Conservation (phyloP, 2,329 filamentous ascomycete genomes). For the Trichoderma simmonsii region DNA sequence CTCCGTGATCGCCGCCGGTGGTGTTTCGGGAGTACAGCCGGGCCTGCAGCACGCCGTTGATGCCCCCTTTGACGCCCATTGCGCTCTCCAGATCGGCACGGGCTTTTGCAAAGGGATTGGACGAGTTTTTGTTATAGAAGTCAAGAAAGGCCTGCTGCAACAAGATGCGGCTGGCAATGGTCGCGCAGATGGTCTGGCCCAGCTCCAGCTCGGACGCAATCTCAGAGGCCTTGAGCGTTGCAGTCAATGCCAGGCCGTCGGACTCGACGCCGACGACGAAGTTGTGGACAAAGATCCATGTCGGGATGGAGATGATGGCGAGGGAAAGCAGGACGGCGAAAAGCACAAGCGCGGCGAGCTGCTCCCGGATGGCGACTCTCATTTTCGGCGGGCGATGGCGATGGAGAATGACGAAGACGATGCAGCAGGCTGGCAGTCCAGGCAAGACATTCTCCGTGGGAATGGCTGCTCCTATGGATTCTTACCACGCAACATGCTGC, state of each 20-base stretch:
- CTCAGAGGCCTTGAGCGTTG: constrained; percentile 81
- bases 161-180: constrained; percentile 65
- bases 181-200: constrained; percentile 69
- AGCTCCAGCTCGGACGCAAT: constrained; percentile 75
- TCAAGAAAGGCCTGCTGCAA: constrained; percentile 51
- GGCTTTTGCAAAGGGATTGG: constrained; percentile 59
- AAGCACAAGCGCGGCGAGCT: constrained; percentile 78
- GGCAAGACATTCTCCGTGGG: constrained; percentile 8
- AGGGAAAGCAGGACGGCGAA: constrained; percentile 71
- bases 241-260: constrained; percentile 69
- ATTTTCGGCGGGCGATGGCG: constrained; percentile 43
- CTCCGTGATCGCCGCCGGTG: constrained; percentile 42
- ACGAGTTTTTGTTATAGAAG: constrained; percentile 55
- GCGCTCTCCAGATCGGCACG: constrained; percentile 67
- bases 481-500: constrained; percentile 4
- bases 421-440: neutral
- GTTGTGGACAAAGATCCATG: constrained; percentile 57
- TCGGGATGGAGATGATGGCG: constrained; percentile 75
- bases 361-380: constrained; percentile 84
- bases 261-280: constrained; percentile 53
- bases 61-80: constrained; percentile 55
- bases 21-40: constrained; percentile 68
- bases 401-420: neutral
- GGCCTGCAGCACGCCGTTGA: constrained; percentile 63
- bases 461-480: neutral